Evolutionary conservation across 805 yeast genomes (phyloP).

Genomic region (Brettanomyces anomalus): DNA sequence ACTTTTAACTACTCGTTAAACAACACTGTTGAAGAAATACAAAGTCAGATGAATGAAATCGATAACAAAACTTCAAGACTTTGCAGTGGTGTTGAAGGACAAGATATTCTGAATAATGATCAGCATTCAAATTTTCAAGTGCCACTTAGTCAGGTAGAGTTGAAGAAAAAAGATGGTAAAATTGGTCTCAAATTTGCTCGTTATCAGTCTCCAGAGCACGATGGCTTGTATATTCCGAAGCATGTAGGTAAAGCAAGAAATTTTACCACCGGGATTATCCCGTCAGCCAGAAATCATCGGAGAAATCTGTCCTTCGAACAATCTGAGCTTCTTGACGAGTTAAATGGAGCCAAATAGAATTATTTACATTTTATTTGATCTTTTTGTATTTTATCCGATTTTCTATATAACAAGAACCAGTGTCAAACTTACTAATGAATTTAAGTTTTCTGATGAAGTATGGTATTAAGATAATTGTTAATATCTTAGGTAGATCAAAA

Average conservation of each 20-base stretch:
- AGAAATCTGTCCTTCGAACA: conserved; percentile 46
- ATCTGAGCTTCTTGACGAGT: conserved; percentile 36
- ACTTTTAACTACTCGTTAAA: conserved; percentile 24
- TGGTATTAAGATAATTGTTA: not conserved
- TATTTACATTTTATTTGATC: too few relatives aligned
- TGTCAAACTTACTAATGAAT: not conserved
- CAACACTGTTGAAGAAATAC: conserved; percentile 26
- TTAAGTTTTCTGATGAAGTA: not conserved
- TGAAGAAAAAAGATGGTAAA: too few relatives aligned
- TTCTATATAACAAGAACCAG: not conserved
- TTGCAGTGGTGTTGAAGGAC: not conserved
- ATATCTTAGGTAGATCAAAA: too few relatives aligned
- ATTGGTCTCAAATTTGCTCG: not conserved
- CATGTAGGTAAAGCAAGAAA: conserved; percentile 6
- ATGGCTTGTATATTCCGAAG: not conserved
- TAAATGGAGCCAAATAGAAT: conserved; percentile 19
- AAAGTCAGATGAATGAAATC: conserved; percentile 18
- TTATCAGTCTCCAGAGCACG: conserved; percentile 6
- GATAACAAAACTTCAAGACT: not conserved
- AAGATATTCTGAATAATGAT: not conserved
- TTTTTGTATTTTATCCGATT: too few relatives aligned
- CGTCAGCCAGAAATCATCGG: conserved; percentile 8
- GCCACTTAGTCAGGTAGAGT: not conserved
- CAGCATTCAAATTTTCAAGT: not conserved
- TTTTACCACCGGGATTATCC: conserved; percentile 10